Base-by-base conservation (phyloP, 139 green algal genomes). In the Volvox africanus region DNA sequence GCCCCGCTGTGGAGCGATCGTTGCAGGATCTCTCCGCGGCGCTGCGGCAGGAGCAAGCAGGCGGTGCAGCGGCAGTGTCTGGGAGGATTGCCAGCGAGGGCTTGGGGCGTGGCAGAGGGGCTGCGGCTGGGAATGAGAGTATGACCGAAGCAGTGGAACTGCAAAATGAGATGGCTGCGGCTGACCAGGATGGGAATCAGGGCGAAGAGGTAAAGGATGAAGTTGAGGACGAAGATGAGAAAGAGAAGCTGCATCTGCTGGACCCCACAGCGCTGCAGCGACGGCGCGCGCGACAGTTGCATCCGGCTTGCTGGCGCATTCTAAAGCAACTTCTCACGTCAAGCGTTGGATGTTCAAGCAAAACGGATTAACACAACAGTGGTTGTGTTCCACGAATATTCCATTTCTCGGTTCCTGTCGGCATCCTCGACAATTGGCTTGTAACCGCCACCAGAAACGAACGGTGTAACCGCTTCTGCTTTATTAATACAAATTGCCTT, bases 321-420 rank as follows among this genome's bases (percentile, higher is more conserved):
- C n/a, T 92, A 1, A 94, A 92, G 77, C 82, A 91, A 79, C 78
- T 92, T 76, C 83, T 91, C 16, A 82, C 69, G 24, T 16, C n/a
- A 69, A 67, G 86, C 13, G 71, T 21, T 19, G 73, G 28, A 14
- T 32, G 18, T 16, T 18, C 35, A 0, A 62, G 81, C 24, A 92
- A 92, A 84, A 92, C 82, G 71, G 89, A 92, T 71, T 92, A 37
- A 86, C 9, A 5, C 89, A 37, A 86, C 9, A 5, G 44, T 55
- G 44, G 44, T 55, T 55, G 44, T 55, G 9, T 55, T 55, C 9
- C 44, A 55, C 44, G 44, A 9, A 55, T 55, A 5, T 55, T 55
- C 9, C 44, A 55, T 55, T 55, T 55, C 5, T 55, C 44, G 5
- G 44, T 9, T 5, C 44, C 5, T 9, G 44, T 55, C 9, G 44